Base-by-base conservation (phyloP, 345 rosid species). In the Hibiscus tridactylites region DNA sequence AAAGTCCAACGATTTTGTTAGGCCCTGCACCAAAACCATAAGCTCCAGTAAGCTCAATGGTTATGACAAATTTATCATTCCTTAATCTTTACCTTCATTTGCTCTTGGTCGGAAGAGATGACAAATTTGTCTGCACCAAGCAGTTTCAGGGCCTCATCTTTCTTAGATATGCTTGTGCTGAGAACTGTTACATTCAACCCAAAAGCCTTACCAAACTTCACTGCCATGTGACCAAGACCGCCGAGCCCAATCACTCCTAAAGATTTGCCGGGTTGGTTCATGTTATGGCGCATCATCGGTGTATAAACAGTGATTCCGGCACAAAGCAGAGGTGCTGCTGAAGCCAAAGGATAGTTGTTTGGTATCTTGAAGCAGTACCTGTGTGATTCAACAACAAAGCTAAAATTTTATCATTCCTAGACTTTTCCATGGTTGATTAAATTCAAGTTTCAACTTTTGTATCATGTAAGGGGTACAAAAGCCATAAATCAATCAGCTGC, bases 141-240 rank as follows among this genome's bases (percentile, higher is more conserved):
- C 65, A 83, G 67, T 70, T 29, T 79, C 80, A 93, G 73, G 67
- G 96, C 94, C 75, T 93, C 98, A 31, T 87, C 92, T 83, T 83
- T 90, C 86, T 91, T 91, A 62, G 89, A 88, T 31, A 74, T 15
- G 57, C 92, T 90, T 21, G 97, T 91, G 85, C 98, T 93, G 35
- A 93, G 76, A 68, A 93, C 94, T 2, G 96, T 91, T 29, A 90
- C 96, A 16, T 65, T 70, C 75, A 91, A 80, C 60, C 98, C 97
- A 70, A 93, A 91, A 70, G 96, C 96, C 82, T 93, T 93, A 42
- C 97, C 98, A 58, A 93, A 93, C 86, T 93, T 93, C 73, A 89
- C 91, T 3, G 96, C 98, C 96, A 93, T 86, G 81, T 90, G 98
- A 13, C 97, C 97, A 15, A 93, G 98, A 49, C 98, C 96, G 57